Percentiles rank a stretch among this genome's conserved stretches.
Evolutionary conservation across 108 stramenopile species (phyloP).

Genomic region (Pseudonitzschia multiseries): DNA sequence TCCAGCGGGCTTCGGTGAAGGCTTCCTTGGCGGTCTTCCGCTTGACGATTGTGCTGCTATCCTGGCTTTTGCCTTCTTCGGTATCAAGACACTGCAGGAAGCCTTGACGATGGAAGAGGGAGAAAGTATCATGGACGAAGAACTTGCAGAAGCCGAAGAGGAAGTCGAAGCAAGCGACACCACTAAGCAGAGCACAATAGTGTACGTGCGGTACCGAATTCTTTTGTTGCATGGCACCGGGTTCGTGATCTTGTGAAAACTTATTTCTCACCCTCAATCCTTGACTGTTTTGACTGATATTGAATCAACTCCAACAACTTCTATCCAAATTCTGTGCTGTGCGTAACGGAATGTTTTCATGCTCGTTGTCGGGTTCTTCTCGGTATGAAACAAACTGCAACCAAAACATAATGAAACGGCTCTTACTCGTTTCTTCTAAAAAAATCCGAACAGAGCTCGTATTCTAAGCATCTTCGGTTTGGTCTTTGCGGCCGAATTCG

Average conservation of each 20-base stretch:
- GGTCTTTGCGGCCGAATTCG: slow-evolving; percentile 95
- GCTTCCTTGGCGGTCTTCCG: slow-evolving; percentile 73
- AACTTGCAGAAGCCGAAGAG: slow-evolving; percentile 94
- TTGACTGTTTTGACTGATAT: slow-evolving; percentile 13
- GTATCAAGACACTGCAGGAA: slow-evolving; percentile 92
- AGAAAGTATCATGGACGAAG: slow-evolving; percentile 89
- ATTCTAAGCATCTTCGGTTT: slow-evolving; percentile 77
- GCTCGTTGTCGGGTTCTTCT: too few species aligned
- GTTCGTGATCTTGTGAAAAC: background rate
- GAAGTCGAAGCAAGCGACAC: slow-evolving; percentile 64
- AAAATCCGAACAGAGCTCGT: slow-evolving; percentile 46
- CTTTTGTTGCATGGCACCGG: background rate
- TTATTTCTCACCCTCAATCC: background rate
- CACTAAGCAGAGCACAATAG: slow-evolving; percentile 42
- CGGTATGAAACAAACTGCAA: too few species aligned
- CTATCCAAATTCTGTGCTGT: too few species aligned
- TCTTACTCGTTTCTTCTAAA: background rate
- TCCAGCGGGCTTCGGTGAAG: slow-evolving; percentile 52
- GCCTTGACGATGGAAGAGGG: slow-evolving; percentile 69
- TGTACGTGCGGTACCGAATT: slow-evolving; percentile 26
- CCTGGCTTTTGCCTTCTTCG: slow-evolving; percentile 96
- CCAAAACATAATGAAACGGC: too few species aligned
- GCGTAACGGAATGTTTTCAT: too few species aligned
- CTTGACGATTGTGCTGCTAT: slow-evolving; percentile 91
- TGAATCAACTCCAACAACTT: background rate